Percentiles rank a stretch among this genome's conserved stretches.
phyloP scores from a whole-genome alignment of 176 grass and related monocot genomes.

The Oryza meyeriana region DNA sequence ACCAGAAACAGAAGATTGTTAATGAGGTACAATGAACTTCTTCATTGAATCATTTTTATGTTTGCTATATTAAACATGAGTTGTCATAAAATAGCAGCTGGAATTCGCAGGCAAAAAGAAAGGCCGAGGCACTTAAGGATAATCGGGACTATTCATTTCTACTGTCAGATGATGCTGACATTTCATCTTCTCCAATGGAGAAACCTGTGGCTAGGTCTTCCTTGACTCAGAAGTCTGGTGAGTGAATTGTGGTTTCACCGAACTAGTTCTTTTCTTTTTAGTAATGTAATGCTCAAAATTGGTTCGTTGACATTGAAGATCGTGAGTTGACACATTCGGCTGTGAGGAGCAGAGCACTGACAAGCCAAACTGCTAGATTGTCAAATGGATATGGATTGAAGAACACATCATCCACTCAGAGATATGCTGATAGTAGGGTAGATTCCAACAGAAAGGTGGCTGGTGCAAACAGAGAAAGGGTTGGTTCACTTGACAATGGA shows the following conservation, averaged over 20 bases:
- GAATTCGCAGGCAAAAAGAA: slow-evolving; percentile 71
- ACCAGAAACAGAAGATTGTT: slow-evolving; percentile 56
- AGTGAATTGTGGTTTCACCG: slow-evolving; percentile 20
- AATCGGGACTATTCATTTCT: slow-evolving; percentile 91
- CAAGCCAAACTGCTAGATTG: slow-evolving; percentile 32
- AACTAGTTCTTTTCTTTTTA: neutral
- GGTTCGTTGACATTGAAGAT: slow-evolving; percentile 44
- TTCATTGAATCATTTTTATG: slow-evolving; percentile 23
- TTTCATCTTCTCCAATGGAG: slow-evolving; percentile 52
- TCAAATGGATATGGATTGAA: slow-evolving; percentile 51
- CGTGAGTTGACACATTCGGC: slow-evolving; percentile 24
- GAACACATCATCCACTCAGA: slow-evolving; percentile 43
- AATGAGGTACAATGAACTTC: slow-evolving; percentile 66
- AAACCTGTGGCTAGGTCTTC: slow-evolving; percentile 42
- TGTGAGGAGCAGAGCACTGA: slow-evolving; percentile 39
- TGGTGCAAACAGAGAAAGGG: slow-evolving; percentile 26
- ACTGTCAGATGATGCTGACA: slow-evolving; percentile 82
- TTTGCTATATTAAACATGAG: slow-evolving; percentile 30
- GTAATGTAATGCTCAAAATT: slow-evolving; percentile 11
- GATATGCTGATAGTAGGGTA: slow-evolving; percentile 31
- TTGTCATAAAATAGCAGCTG: slow-evolving; percentile 40
- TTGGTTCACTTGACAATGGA: slow-evolving; percentile 32
- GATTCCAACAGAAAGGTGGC: slow-evolving; percentile 41
- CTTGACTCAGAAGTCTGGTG: slow-evolving; percentile 54
- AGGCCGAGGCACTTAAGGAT: slow-evolving; percentile 84